phyloP scores from a whole-genome alignment of 176 grass and related monocot genomes.

The Poa annua region DNA sequence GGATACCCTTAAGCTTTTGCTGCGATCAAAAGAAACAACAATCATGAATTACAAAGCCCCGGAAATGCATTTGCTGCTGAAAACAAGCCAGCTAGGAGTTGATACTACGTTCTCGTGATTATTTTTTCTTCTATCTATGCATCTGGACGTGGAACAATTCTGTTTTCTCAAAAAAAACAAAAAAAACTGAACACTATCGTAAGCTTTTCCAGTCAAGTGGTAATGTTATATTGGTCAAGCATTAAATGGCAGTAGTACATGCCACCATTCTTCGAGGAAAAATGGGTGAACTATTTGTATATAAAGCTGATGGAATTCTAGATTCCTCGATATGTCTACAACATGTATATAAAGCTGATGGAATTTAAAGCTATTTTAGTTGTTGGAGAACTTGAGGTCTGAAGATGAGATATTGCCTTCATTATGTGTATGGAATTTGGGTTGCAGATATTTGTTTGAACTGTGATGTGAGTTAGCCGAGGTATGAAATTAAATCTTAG shows the following conservation, averaged over 20 bases:
- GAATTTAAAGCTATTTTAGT: too few relatives aligned
- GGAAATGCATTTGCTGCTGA: neutral
- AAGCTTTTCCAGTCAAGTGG: neutral
- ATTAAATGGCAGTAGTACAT: neutral
- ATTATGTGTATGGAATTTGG: too few relatives aligned
- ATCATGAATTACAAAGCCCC: neutral
- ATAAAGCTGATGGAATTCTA: too few relatives aligned
- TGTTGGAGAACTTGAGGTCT: too few relatives aligned
- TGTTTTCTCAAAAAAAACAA: neutral
- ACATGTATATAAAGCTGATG: too few relatives aligned
- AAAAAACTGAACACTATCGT: too few relatives aligned
- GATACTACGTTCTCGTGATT: neutral
- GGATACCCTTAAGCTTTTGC: slow-evolving; percentile 67
- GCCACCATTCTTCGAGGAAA: neutral
- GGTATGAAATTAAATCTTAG: too few relatives aligned
- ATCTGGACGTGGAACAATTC: neutral
- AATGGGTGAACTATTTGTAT: too few relatives aligned
- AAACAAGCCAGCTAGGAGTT: neutral
- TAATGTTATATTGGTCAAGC: neutral
- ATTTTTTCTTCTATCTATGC: neutral
- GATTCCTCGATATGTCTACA: too few relatives aligned
- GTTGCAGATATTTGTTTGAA: too few relatives aligned
- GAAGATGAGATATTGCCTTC: too few relatives aligned
- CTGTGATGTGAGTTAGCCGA: too few relatives aligned
- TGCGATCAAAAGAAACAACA: slow-evolving; percentile 41